Conservation (phyloP, 352 stramenopile genomes). For the Phytophthora macrochlamydospora region DNA sequence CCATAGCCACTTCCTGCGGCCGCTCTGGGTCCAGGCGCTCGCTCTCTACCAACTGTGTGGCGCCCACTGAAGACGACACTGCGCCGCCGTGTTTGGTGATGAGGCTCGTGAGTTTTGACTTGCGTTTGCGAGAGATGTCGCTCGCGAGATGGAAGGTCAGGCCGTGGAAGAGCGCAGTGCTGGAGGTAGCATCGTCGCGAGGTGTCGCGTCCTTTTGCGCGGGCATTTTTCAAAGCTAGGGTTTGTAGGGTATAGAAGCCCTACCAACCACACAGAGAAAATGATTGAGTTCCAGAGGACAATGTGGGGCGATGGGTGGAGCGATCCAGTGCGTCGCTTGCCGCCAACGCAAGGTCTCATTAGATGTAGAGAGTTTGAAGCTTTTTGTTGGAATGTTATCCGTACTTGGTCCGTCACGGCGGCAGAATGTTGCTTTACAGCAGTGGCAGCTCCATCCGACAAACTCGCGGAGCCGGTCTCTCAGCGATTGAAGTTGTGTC, state of each 20-base stretch:
- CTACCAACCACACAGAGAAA: not conserved
- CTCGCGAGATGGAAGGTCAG: constrained; percentile 49
- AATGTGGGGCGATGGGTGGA: not conserved
- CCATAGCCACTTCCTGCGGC: constrained; percentile 42
- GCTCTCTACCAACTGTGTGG: constrained; percentile 51
- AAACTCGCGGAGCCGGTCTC: not conserved
- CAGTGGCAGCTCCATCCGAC: not conserved
- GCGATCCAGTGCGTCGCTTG: not conserved
- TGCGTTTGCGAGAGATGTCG: constrained; percentile 26
- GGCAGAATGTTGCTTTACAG: not conserved
- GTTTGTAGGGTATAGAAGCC: constrained; percentile 16
- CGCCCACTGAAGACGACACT: constrained; percentile 7
- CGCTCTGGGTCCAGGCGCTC: constrained; percentile 27
- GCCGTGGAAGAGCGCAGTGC: constrained; percentile 29
- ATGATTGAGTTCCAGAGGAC: constrained; percentile 1
- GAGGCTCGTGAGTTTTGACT: constrained; percentile 25
- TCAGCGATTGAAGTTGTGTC: not conserved
- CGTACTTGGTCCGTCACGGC: not conserved
- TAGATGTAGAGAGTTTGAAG: not conserved
- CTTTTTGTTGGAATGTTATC: no score
- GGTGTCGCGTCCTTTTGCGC: not conserved
- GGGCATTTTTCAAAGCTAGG: constrained; percentile 5
- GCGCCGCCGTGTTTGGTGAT: constrained; percentile 45
- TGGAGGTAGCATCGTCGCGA: not conserved
- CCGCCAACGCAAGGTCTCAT: not conserved